phyloP scores from a whole-genome alignment of 1,284 basidiomycete species.

The Grifola frondosa region DNA sequence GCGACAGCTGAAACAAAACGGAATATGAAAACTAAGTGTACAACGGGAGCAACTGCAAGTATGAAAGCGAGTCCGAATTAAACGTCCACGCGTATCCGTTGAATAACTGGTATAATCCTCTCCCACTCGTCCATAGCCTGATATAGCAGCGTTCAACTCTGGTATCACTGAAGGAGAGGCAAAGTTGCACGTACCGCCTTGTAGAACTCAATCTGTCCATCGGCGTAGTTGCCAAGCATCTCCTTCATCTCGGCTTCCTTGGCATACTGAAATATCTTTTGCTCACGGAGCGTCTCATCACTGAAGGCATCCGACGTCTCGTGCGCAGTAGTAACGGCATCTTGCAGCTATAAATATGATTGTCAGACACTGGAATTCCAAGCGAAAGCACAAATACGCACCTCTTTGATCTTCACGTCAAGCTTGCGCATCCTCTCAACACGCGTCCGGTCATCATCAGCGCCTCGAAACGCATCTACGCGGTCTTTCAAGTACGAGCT shows the following conservation, averaged over 20 bases:
- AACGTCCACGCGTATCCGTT: slow-evolving; percentile 85
- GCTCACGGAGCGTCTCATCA: slow-evolving; percentile 89
- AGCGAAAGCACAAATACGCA: slow-evolving; percentile 35
- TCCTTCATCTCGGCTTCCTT: slow-evolving; percentile 97
- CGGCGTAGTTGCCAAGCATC: slow-evolving; percentile 83
- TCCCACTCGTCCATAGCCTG: slow-evolving; percentile 94
- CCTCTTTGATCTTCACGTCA: slow-evolving; percentile 94
- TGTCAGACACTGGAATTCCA: neutral
- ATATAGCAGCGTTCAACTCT: slow-evolving; percentile 1
- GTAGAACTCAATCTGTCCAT: slow-evolving; percentile 95
- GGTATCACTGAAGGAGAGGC: slow-evolving; percentile 5
- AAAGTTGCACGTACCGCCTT: slow-evolving; percentile 60
- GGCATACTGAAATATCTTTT: slow-evolving; percentile 83
- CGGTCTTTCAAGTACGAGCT: slow-evolving; percentile 93
- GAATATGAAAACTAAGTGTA: slow-evolving; percentile 14
- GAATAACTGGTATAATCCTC: slow-evolving; percentile 81
- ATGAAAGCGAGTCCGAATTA: slow-evolving; percentile 37
- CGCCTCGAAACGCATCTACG: slow-evolving; percentile 88
- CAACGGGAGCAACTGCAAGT: slow-evolving; percentile 16
- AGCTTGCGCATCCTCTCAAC: slow-evolving; percentile 93
- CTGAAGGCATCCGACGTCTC: slow-evolving; percentile 96
- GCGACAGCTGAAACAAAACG: slow-evolving; percentile 4
- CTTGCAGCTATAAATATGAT: slow-evolving; percentile 69
- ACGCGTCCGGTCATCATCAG: slow-evolving; percentile 90
- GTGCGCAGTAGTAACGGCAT: slow-evolving; percentile 92